Conservation (phyloP, 2,329 filamentous ascomycete genomes). For the Allantophomopsis cytisporea region DNA sequence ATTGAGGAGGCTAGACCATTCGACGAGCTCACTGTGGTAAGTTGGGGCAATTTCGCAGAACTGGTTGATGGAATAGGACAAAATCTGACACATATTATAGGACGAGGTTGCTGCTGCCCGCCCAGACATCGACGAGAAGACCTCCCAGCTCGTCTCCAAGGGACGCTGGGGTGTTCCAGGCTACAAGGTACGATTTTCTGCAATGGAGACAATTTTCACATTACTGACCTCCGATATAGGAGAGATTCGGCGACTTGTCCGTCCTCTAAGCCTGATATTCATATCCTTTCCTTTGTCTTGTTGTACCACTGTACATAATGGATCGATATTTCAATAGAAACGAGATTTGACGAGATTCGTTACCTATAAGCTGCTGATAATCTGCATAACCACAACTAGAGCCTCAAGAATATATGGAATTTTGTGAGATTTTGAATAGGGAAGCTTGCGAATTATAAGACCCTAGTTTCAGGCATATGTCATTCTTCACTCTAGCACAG, state of each 20-base stretch:
- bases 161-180: constrained; percentile 96
- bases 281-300: constrained; percentile 34
- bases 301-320: constrained; percentile 30
- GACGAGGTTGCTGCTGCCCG: constrained; percentile 91
- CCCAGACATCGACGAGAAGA: constrained; percentile 97
- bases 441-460: too few species aligned
- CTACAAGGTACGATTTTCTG: constrained; percentile 69
- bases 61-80: constrained; percentile 4
- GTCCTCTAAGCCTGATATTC: constrained; percentile 54
- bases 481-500: too few species aligned
- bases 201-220: neutral
- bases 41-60: constrained; percentile 24
- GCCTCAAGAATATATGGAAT: too few species aligned
- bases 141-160: constrained; percentile 86
- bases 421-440: too few species aligned
- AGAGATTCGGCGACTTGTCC: constrained; percentile 97
- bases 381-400: too few species aligned
- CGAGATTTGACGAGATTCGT: too few species aligned
- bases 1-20: constrained; percentile 94
- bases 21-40: constrained; percentile 92
- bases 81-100: constrained; percentile 28
- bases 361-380: too few species aligned
- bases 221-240: constrained; percentile 47
- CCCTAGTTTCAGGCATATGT: too few species aligned
- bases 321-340: too few species aligned